Evolutionary conservation across 495 filamentous ascomycete genomes (phyloP).

Genomic region (Penicillium ucsense): DNA sequence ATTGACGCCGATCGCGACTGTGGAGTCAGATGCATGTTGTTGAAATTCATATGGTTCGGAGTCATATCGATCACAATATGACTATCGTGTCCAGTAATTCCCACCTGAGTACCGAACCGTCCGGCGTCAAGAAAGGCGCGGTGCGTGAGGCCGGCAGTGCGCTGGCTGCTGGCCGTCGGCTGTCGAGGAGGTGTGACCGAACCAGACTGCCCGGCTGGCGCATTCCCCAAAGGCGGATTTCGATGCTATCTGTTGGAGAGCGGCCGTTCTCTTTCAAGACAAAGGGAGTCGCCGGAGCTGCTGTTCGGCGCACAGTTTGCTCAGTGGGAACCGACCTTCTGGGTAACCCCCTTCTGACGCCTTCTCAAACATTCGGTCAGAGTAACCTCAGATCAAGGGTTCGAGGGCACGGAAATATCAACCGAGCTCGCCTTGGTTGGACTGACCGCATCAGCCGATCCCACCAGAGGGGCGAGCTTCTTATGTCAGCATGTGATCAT

Average conservation of each 20-base stretch:
- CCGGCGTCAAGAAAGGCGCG: not conserved
- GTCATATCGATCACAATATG: constrained; percentile 9
- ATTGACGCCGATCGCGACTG: constrained; percentile 6
- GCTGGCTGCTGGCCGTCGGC: no score
- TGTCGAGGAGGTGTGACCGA: not conserved
- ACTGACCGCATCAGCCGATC: constrained; percentile 9
- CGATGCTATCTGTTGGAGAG: not conserved
- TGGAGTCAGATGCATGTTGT: constrained; percentile 4
- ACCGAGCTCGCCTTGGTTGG: constrained; percentile 8
- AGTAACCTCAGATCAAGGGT: not conserved
- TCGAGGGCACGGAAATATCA: constrained; percentile 7
- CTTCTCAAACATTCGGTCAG: not conserved
- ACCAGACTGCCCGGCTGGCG: not conserved
- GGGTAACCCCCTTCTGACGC: not conserved
- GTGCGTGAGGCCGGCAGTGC: not conserved
- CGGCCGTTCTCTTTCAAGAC: no score
- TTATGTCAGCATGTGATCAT: constrained; percentile 1
- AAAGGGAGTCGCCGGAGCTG: not conserved
- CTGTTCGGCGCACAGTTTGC: not conserved
- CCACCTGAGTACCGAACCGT: not conserved
- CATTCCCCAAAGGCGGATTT: not conserved
- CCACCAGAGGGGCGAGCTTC: constrained; percentile 3
- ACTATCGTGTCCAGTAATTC: not conserved
- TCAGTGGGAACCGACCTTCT: not conserved
- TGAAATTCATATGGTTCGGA: constrained; percentile 4